A percentile compares a stretch with the other conserved stretches of the same genome.
phyloP scores from a whole-genome alignment of 2,329 filamentous ascomycete genomes.

The Grosmannia clavigera region DNA sequence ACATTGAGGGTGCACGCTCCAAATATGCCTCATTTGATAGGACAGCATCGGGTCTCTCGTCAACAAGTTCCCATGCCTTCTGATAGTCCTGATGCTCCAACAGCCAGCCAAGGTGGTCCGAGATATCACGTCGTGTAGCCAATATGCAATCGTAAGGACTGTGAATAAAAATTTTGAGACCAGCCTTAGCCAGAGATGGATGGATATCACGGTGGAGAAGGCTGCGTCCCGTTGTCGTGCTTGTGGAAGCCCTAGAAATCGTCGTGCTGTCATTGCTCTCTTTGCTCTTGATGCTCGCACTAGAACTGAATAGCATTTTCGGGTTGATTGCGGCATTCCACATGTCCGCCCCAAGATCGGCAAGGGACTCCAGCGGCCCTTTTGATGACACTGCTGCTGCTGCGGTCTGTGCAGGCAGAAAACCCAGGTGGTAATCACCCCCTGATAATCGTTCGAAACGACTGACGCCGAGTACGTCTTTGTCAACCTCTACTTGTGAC shows the following conservation, averaged over 20 bases:
- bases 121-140: conserved; percentile 72
- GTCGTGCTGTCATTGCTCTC: conserved; percentile 49
- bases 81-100: conserved; percentile 70
- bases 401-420: conserved; percentile 62
- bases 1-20: conserved; percentile 13
- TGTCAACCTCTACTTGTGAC: conserved; percentile 77
- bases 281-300: conserved; percentile 58
- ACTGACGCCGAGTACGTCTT: conserved; percentile 74
- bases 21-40: conserved; percentile 22
- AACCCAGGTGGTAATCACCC: conserved; percentile 81
- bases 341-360: conserved; percentile 60
- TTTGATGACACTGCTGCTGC: conserved; percentile 51
- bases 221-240: conserved; percentile 20
- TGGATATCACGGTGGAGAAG: conserved; percentile 28
- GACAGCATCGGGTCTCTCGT: conserved; percentile 72
- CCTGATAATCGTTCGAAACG: conserved; percentile 77
- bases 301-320: conserved; percentile 74
- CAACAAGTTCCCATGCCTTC: conserved; percentile 77
- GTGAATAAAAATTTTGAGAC: conserved; percentile 75
- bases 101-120: conserved; percentile 79
- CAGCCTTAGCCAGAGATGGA: conserved; percentile 41
- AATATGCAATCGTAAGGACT: conserved; percentile 96
- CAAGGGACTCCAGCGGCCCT: conserved; percentile 65
- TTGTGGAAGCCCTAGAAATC: conserved; percentile 30
- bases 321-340: conserved; percentile 89